These are phyloP conservation scores for Cutaneotrichosporon arboriforme DNA, from an alignment of 1,284 basidiomycete genomes.

Conservation along the genomic window DNA sequence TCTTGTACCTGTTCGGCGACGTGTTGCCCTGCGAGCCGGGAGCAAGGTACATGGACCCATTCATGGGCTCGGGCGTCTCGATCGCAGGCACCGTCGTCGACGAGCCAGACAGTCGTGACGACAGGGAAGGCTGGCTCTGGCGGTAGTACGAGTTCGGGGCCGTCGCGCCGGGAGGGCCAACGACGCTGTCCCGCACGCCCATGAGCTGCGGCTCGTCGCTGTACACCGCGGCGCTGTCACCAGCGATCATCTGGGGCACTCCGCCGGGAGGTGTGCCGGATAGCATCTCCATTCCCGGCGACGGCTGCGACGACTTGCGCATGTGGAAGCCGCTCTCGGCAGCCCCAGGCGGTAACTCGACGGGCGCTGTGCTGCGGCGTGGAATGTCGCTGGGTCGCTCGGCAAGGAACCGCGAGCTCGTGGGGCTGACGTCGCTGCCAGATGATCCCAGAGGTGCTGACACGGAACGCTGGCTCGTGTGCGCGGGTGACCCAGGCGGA, in stretches of 20 bases:
- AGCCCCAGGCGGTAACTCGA: slow-evolving; percentile 17
- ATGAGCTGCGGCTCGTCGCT: slow-evolving; percentile 14
- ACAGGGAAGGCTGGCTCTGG: slow-evolving; percentile 17
- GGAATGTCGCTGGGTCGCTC: slow-evolving; percentile 1
- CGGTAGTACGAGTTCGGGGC: slow-evolving; percentile 2
- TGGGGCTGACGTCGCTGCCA: slow-evolving; percentile 29
- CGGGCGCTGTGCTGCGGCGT: slow-evolving; percentile 13
- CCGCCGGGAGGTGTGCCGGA: slow-evolving; percentile 6
- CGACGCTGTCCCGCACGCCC: not conserved
- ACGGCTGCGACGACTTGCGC: slow-evolving; percentile 19
- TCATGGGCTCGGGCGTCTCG: slow-evolving; percentile 12
- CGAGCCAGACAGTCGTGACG: slow-evolving; percentile 15
- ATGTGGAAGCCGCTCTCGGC: slow-evolving; percentile 6
- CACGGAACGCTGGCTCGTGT: slow-evolving; percentile 26
- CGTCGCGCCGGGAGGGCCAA: not conserved
- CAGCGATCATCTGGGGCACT: not conserved
- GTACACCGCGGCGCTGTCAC: slow-evolving; percentile 3
- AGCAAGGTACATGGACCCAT: slow-evolving; percentile 3
- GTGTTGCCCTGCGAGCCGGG: slow-evolving; percentile 5
- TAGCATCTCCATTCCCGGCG: slow-evolving; percentile 32
- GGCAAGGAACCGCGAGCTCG: slow-evolving; percentile 34
- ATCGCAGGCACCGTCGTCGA: slow-evolving; percentile 11
- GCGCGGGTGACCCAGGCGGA: not conserved
- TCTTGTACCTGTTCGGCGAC: slow-evolving; percentile 42
- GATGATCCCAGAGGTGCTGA: slow-evolving; percentile 34